These are phyloP conservation scores for Picochlorum sp. DNA, from an alignment of 139 green algal genomes.

Conservation along the genomic window DNA sequence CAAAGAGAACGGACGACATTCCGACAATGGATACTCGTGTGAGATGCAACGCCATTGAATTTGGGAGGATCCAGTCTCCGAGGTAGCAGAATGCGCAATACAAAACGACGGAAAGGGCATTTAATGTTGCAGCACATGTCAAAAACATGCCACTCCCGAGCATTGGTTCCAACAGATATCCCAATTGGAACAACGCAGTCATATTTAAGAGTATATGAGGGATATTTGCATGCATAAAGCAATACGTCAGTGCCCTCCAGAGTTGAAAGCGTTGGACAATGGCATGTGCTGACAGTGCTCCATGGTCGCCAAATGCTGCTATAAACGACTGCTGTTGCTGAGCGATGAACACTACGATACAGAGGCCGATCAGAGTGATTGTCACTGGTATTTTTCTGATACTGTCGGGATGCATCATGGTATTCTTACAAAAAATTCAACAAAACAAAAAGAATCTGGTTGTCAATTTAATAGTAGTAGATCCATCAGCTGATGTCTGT, in stretches of 20 bases:
- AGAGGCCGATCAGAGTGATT: neutral
- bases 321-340: neutral
- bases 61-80: no score
- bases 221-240: slow-evolving; percentile 50
- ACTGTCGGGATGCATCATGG: neutral
- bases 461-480: no score
- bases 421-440: no score
- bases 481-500: no score
- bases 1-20: no score
- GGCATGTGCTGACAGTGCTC: neutral
- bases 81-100: no score
- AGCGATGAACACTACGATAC: neutral
- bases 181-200: slow-evolving; percentile 66
- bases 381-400: neutral
- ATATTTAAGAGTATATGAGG: slow-evolving; percentile 76
- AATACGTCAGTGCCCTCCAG: slow-evolving; percentile 43
- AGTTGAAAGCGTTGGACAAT: slow-evolving; percentile 18
- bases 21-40: no score
- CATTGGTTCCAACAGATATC: slow-evolving; percentile 27
- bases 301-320: neutral
- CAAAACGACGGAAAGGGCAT: neutral
- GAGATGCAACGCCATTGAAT: no score
- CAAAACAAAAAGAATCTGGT: no score
- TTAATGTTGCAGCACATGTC: neutral
- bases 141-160: slow-evolving; percentile 14